phyloP scores from a whole-genome alignment of 495 filamentous ascomycete species.

The Xylaria flabelliformis region DNA sequence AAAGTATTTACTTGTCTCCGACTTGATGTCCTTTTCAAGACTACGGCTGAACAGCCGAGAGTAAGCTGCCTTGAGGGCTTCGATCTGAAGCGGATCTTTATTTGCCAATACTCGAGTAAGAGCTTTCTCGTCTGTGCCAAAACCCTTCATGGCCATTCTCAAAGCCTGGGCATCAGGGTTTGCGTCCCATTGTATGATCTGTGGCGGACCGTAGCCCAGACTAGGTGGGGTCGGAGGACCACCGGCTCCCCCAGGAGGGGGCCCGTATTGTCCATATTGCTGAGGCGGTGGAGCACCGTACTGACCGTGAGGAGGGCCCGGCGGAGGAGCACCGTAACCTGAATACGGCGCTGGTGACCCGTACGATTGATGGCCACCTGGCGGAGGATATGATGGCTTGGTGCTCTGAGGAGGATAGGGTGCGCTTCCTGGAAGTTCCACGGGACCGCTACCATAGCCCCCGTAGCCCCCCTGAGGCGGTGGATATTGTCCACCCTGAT shows the following conservation, averaged over 20 bases:
- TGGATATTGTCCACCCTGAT: constrained; percentile 30
- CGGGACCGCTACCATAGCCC: constrained; percentile 3
- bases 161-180: constrained; percentile 69
- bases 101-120: constrained; percentile 70
- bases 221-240: constrained; percentile 62
- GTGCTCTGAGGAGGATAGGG: constrained; percentile 37
- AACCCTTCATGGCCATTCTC: constrained; percentile 86
- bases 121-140: constrained; percentile 82
- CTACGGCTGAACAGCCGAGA: constrained; percentile 64
- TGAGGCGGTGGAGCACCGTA: constrained; percentile 54
- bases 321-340: constrained; percentile 46
- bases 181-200: constrained; percentile 69
- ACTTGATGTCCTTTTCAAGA: constrained; percentile 75
- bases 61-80: constrained; percentile 71
- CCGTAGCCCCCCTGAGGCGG: constrained; percentile 29
- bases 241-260: constrained; percentile 25
- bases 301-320: constrained; percentile 45
- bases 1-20: constrained; percentile 77
- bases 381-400: constrained; percentile 31
- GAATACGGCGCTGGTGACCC: constrained; percentile 41
- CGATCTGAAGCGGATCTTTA: constrained; percentile 76
- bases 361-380: constrained; percentile 41
- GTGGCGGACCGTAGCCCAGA: constrained; percentile 65
- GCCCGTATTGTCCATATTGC: constrained; percentile 38
- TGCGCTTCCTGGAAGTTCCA: constrained; percentile 31